A percentile compares a stretch with the other conserved stretches of the same genome.
Conservation (phyloP, 2,329 filamentous ascomycete species). For the Ascochyta viciae-villosae region DNA sequence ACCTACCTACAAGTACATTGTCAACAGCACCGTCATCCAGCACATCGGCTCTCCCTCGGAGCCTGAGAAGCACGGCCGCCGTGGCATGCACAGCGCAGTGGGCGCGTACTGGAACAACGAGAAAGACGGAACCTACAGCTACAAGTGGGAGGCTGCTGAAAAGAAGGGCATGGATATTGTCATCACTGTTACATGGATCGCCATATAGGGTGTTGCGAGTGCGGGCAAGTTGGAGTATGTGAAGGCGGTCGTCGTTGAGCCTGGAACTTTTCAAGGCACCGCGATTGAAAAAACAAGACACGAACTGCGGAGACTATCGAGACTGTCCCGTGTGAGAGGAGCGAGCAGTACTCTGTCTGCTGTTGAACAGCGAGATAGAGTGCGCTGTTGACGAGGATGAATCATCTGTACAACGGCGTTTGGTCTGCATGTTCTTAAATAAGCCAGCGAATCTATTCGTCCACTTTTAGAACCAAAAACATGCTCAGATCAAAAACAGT, state of each 20-base stretch:
- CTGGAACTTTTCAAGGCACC: neutral
- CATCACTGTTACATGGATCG: constrained; percentile 73
- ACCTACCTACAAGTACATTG: constrained; percentile 87
- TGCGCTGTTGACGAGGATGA: neutral
- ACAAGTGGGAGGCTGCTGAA: constrained; percentile 74
- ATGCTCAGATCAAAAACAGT: too few species aligned
- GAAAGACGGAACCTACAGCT: constrained; percentile 88
- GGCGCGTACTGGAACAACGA: constrained; percentile 91
- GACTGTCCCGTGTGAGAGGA: neutral
- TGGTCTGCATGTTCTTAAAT: constrained; percentile 18
- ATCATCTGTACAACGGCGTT: constrained; percentile 17
- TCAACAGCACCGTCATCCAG: constrained; percentile 98
- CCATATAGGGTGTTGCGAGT: constrained; percentile 29
- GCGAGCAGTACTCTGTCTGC: neutral
- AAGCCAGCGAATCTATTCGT: constrained; percentile 12
- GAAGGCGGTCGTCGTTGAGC: neutral
- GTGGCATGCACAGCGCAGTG: constrained; percentile 88
- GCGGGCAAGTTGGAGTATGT: neutral
- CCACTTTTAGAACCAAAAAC: neutral
- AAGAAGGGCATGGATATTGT: constrained; percentile 61
- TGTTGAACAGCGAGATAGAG: neutral
- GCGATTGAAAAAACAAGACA: too few species aligned
- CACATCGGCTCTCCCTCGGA: constrained; percentile 64
- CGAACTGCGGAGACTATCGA: neutral
- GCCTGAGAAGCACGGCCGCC: constrained; percentile 73